phyloP scores from a whole-genome alignment of 1,284 basidiomycete species.

The Rhodotorula sp. region DNA sequence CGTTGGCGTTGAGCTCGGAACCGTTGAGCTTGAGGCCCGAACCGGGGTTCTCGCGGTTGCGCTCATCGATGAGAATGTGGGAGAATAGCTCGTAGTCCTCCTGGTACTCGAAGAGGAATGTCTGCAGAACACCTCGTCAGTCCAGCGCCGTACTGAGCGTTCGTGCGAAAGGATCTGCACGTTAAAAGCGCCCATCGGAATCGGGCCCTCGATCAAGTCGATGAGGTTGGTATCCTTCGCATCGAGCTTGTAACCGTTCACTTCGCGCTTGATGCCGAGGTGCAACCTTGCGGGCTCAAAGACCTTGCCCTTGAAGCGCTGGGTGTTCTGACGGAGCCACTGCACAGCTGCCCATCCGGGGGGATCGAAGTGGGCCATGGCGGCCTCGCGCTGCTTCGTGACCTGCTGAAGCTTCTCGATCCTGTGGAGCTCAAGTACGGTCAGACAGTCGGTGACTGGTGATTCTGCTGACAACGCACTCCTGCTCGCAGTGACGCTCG shows the following conservation, averaged over 20 bases:
- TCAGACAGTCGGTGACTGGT: no score
- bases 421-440: neutral
- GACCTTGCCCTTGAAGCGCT: slow-evolving; percentile 74
- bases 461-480: no score
- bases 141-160: no score
- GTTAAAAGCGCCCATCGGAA: slow-evolving; percentile 63
- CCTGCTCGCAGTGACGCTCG: neutral
- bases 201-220: slow-evolving; percentile 73
- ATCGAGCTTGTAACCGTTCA: slow-evolving; percentile 15
- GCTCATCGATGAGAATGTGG: slow-evolving; percentile 66
- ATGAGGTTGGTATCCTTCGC: slow-evolving; percentile 55
- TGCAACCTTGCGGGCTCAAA: slow-evolving; percentile 76
- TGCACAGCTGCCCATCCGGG: slow-evolving; percentile 57
- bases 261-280: slow-evolving; percentile 66
- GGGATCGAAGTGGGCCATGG: slow-evolving; percentile 10
- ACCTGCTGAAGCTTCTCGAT: slow-evolving; percentile 17
- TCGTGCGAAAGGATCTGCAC: slow-evolving; percentile 52
- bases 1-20: slow-evolving; percentile 40
- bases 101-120: slow-evolving; percentile 79
- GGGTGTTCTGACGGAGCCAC: slow-evolving; percentile 72
- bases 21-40: slow-evolving; percentile 47
- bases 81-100: slow-evolving; percentile 68
- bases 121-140: slow-evolving; percentile 55
- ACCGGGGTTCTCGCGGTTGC: slow-evolving; percentile 61
- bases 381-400: slow-evolving; percentile 18